Evolutionary conservation across 768 basidiomycete species (phyloP).

Genomic region (Hirschioporus abietinus): DNA sequence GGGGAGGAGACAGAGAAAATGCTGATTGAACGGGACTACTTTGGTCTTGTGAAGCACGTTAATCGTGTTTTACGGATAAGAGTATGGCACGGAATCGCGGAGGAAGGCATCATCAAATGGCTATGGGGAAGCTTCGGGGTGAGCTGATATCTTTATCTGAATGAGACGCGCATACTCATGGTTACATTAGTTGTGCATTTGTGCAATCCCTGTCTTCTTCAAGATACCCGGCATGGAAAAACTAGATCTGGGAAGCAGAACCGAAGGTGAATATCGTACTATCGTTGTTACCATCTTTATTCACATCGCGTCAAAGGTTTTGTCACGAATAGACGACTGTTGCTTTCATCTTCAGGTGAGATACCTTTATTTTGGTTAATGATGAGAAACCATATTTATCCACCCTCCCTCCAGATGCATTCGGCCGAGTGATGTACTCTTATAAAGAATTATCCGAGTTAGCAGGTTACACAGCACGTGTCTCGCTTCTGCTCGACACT

Average conservation of each 20-base stretch:
- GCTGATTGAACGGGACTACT: slow-evolving; percentile 85
- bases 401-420: slow-evolving; percentile 58
- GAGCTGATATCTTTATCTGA: slow-evolving; percentile 22
- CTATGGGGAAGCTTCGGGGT: slow-evolving; percentile 95
- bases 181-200: slow-evolving; percentile 61
- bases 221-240: slow-evolving; percentile 64
- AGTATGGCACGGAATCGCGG: slow-evolving; percentile 88
- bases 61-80: slow-evolving; percentile 70
- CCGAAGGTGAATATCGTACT: slow-evolving; percentile 60
- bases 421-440: slow-evolving; percentile 94
- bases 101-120: slow-evolving; percentile 97
- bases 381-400: slow-evolving; percentile 3
- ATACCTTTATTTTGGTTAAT: slow-evolving; percentile 3
- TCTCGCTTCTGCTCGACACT: slow-evolving; percentile 82
- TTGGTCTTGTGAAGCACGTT: slow-evolving; percentile 79
- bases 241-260: slow-evolving; percentile 77
- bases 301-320: slow-evolving; percentile 54
- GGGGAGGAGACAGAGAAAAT: slow-evolving; percentile 90
- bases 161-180: not conserved
- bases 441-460: slow-evolving; percentile 96
- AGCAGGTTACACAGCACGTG: slow-evolving; percentile 91
- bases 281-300: not conserved
- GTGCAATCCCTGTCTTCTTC: slow-evolving; percentile 92
- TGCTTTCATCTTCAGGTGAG: slow-evolving; percentile 80
- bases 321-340: slow-evolving; percentile 89